Conservation (phyloP, 176 grass and related monocot genomes). For the Chrysopogon serrulatus region DNA sequence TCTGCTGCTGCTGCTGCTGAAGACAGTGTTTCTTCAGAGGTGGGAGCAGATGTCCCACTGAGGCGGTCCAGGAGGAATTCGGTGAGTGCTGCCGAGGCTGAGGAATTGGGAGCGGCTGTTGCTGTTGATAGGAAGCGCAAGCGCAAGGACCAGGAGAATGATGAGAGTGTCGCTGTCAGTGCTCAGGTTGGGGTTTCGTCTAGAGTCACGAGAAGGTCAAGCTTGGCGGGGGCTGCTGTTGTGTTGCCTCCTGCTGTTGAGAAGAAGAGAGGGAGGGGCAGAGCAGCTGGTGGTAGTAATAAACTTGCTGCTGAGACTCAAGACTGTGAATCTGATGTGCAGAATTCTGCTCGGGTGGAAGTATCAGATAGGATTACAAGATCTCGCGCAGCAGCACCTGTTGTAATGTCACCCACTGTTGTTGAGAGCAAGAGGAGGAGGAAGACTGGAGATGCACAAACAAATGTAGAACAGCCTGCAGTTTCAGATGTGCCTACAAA, state of each 20-base stretch:
- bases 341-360: constrained; percentile 5
- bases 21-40: neutral
- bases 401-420: neutral
- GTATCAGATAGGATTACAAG: neutral
- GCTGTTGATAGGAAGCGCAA: constrained; percentile 11
- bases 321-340: neutral
- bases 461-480: neutral
- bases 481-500: neutral
- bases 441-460: neutral
- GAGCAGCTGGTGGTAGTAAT: neutral
- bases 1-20: neutral
- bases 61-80: constrained; percentile 11
- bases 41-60: neutral
- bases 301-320: neutral
- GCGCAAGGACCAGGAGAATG: neutral
- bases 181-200: neutral
- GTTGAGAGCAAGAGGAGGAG: constrained; percentile 18
- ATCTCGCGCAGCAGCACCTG: neutral
- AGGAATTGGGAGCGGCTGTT: neutral
- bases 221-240: neutral
- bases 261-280: constrained; percentile 15
- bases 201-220: constrained; percentile 28
- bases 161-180: neutral
- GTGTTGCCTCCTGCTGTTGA: constrained; percentile 9
- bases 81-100: neutral